Evolutionary conservation across 139 green algal species (phyloP), one percentile per base, ranked within the genome.

Genomic region (Coelastrella sp.): DNA sequence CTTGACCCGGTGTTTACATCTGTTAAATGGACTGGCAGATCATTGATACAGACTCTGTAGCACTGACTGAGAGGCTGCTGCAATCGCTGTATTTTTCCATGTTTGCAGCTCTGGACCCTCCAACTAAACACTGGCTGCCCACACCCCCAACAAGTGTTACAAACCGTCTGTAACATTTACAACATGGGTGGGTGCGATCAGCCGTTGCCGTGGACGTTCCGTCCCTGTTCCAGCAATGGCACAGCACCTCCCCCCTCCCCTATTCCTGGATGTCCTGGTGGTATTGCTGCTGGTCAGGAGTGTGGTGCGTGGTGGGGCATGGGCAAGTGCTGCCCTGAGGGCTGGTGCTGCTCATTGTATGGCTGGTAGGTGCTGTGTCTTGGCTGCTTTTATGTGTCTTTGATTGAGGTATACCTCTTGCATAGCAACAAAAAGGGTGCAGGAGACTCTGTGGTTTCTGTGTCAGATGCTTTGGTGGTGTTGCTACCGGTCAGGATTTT

Each of bases 101-200:
- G 64, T 14, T 14, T 71, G 3, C 64, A 71, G 64, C 64, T 71
- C 64, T 71, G 64, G 64, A 71, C 64, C 3, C 64, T 71, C 11
- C 64, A 71, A 14, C 84, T 82, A 47, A 89, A 89, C 66, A 75
- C 58, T 16, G 81, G 81, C 61, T 87, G 81, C 81, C 81, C 81
- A 0, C 76, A 87, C 23, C 60, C 81, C 47, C 81, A 87, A 23
- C 81, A 87, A 19, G 74, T 87, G 60, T 77, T 32, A 17, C 57
- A 32, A 19, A 66, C 10, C 13, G 81, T 87, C 0, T 87, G 81
- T 60, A 76, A 3, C 20, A 76, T 60, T 22, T 87, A 64, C 47
- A 22, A 61, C 4, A 75, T 87, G 81, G 61, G 20, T 0, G 7
- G 64, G 19, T 87, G 81, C 32, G 74, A 59, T 59, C 61, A 19